Evolutionary conservation across 768 basidiomycete species (phyloP), one percentile per base, ranked within the genome.

Genomic region (Tricholoma flavovirens): DNA sequence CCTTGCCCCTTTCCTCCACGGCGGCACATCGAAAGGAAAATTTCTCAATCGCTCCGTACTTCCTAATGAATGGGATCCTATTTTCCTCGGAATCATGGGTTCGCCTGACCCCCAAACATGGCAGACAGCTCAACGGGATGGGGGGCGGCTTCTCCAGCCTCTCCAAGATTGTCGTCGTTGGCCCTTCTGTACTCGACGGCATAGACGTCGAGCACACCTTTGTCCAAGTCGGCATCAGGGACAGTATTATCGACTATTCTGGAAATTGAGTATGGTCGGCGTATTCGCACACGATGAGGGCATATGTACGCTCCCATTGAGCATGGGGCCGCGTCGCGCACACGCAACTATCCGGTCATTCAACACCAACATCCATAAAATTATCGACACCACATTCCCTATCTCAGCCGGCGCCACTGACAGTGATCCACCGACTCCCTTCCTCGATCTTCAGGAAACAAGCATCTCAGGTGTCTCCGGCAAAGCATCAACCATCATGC

Each of bases 201-300:
- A 73, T 83, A 38, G 81, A 87, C 50, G 80, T 81, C 17, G 84
- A 86, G 60, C 90, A 89, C 67, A 87, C 86, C 0, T 90, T 91
- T 63, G 83, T 75, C 5, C 82, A 84, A 61, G 74, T 83, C 26
- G 82, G 81, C 12, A 82, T 88, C 19, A 75, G 77, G 11, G 86
- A 89, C 65, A 64, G 68, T 51, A 70, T 60, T 15, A 72, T 90
- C 32, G 89, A 90, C 68, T 81, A 82, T 59, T 81, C 83, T 1
- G 87, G 88, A 7, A 90, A 88, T 64, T 91, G 87, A 82, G 79
- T 62, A 83, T 89, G 78, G 75, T 89, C 33, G 88, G 89, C 19
- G 82, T 83, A 3, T 90, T 83, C 65, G 88, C 88, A 0, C 67
- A 86, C 9, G 87, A 90, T 65, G 81, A 84, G 60, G 83, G 79